A percentile compares a stretch with the other conserved stretches of the same genome.
These are phyloP conservation scores for Penicillium sp. DNA, from an alignment of 2,329 filamentous ascomycete genomes.

Conservation along the genomic window DNA sequence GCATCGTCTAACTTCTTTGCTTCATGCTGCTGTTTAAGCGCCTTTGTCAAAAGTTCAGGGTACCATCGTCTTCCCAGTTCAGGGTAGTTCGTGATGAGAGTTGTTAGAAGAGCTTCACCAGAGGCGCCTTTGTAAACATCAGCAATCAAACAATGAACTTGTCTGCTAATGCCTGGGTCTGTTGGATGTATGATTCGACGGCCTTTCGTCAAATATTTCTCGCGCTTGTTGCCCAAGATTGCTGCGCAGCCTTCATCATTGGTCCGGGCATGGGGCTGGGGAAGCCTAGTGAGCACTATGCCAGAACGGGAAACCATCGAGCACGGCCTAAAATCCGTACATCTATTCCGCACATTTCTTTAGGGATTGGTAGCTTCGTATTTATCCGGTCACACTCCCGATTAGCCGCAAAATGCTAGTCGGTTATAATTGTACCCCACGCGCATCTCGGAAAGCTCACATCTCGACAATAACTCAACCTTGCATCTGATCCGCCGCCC, in stretches of 20 bases:
- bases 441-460: background rate
- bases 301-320: no score
- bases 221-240: no score
- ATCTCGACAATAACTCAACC: no score
- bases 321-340: no score
- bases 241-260: no score
- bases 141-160: no score
- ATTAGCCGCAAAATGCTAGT: background rate
- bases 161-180: no score
- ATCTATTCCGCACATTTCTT: background rate
- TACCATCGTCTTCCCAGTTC: background rate
- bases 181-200: no score
- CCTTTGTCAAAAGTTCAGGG: background rate
- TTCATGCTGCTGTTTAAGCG: background rate
- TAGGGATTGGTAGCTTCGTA: background rate
- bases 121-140: background rate
- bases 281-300: slow-evolving; percentile 11
- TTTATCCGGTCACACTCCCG: background rate
- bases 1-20: background rate
- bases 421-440: background rate
- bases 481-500: background rate
- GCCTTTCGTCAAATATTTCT: no score
- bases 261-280: no score
- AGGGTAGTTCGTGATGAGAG: background rate
- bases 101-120: background rate